A percentile compares a stretch with the other conserved stretches of the same genome.
Conservation (phyloP, 2,329 filamentous ascomycete genomes). For the Colletotrichum lini region DNA sequence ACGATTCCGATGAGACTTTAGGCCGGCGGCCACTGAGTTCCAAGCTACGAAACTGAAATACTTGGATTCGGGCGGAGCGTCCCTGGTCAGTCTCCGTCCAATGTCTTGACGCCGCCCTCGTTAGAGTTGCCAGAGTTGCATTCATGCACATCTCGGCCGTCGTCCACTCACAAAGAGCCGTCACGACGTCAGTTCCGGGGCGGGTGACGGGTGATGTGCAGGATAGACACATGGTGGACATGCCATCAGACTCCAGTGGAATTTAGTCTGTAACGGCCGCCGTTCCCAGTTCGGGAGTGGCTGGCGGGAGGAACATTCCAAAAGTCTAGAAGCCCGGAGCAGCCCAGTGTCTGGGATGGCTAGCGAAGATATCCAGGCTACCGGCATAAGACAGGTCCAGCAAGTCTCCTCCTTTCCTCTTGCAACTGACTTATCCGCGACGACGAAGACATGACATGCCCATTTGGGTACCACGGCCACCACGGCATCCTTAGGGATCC, state of each 20-base stretch:
- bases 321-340: conserved; percentile 22
- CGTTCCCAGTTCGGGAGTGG: conserved; percentile 17
- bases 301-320: conserved; percentile 35
- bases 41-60: conserved; percentile 18
- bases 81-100: conserved; percentile 26
- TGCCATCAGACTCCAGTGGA: neutral
- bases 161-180: conserved; percentile 7
- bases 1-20: conserved; percentile 4
- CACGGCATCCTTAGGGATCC: conserved; percentile 36
- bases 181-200: conserved; percentile 3
- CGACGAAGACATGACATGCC: conserved; percentile 25
- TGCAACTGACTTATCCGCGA: conserved; percentile 41
- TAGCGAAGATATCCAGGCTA: conserved; percentile 25
- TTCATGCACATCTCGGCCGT: conserved; percentile 31
- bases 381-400: conserved; percentile 29
- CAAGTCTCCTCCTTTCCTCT: conserved; percentile 28
- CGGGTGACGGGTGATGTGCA: conserved; percentile 21
- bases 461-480: conserved; percentile 24
- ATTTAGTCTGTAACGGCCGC: conserved; percentile 10
- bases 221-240: conserved; percentile 22
- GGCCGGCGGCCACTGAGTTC: neutral
- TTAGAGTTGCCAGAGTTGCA: conserved; percentile 29
- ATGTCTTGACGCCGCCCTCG: conserved; percentile 36
- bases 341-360: conserved; percentile 15
- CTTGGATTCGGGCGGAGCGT: conserved; percentile 15